phyloP scores from a whole-genome alignment of 2,329 filamentous ascomycete species.

The Aspergillus sp. region DNA sequence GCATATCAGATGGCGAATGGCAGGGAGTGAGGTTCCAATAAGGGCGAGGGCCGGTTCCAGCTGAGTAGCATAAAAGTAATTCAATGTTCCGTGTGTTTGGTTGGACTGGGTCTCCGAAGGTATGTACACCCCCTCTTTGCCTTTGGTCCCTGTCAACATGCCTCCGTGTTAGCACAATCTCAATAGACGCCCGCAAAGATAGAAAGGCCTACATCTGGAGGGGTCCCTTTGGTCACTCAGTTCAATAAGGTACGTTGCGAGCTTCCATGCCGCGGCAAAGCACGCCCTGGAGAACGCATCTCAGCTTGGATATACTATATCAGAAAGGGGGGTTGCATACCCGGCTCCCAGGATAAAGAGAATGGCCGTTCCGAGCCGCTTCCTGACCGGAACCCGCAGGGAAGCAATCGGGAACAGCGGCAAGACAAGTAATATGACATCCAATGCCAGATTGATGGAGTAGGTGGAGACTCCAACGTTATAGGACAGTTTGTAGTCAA shows the following conservation, averaged over 20 bases:
- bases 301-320: neutral
- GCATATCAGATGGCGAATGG: neutral
- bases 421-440: neutral
- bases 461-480: neutral
- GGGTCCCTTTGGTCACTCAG: neutral
- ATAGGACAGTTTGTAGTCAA: neutral
- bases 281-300: neutral
- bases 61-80: neutral
- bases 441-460: neutral
- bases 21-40: neutral
- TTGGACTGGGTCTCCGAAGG: neutral
- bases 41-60: neutral
- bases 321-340: neutral
- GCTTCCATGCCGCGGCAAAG: neutral
- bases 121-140: neutral
- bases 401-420: neutral
- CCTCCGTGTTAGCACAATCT: no score
- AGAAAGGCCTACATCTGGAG: no score
- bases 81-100: neutral
- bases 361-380: neutral
- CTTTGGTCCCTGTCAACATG: neutral
- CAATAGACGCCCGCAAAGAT: no score
- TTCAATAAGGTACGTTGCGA: neutral
- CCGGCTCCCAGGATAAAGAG: neutral
- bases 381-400: neutral